These are phyloP conservation scores for Debaryomycetaceae sp. DNA, from an alignment of 1,139 yeast species.

Conservation along the genomic window DNA sequence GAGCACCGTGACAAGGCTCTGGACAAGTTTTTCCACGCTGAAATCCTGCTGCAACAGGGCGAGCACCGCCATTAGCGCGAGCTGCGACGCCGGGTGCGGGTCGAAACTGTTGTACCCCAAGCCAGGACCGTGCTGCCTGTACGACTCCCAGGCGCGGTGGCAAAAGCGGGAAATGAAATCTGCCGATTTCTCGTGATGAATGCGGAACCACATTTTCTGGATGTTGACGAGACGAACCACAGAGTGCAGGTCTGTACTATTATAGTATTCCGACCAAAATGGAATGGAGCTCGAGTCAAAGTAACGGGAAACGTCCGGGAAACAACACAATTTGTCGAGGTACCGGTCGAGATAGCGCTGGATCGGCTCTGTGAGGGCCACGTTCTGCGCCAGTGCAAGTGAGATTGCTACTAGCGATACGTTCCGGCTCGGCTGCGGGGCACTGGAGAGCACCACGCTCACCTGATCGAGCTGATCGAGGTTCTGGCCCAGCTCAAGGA, in stretches of 20 bases:
- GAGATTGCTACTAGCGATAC: conserved; percentile 45
- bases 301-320: conserved; percentile 41
- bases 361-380: conserved; percentile 3
- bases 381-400: conserved; percentile 15
- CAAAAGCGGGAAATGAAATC: conserved; percentile 9
- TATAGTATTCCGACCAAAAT: neutral
- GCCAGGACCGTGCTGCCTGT: conserved; percentile 16
- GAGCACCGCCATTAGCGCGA: conserved; percentile 39
- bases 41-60: conserved; percentile 3
- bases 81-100: conserved; percentile 56
- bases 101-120: conserved; percentile 34
- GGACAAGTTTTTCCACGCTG: conserved; percentile 9
- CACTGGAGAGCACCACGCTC: conserved; percentile 1
- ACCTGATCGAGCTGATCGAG: conserved; percentile 16
- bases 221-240: conserved; percentile 21
- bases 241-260: neutral
- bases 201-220: conserved; percentile 29
- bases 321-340: conserved; percentile 31
- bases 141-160: conserved; percentile 21
- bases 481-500: conserved; percentile 33
- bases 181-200: conserved; percentile 6
- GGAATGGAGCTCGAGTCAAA: conserved; percentile 2
- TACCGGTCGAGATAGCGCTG: neutral
- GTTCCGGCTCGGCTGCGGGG: conserved; percentile 34
- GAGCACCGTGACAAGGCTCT: conserved; percentile 35